Evolutionary conservation across 176 grass and related monocot genomes (phyloP).

Genomic region (Thinopyrum elongatum): DNA sequence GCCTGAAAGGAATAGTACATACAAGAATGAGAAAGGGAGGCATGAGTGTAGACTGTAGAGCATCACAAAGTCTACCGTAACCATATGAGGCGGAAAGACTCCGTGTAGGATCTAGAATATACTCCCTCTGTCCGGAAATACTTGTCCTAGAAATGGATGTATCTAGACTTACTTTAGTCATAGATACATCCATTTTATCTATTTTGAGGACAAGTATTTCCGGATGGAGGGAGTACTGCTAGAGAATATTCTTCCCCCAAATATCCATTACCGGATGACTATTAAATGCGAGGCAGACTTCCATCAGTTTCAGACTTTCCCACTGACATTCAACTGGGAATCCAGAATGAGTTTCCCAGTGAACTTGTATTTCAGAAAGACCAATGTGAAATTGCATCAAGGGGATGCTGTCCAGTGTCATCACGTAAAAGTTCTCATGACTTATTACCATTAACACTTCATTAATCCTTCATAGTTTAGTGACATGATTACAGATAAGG

Average conservation of each 20-base stretch:
- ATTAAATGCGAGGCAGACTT: background rate
- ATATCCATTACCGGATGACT: background rate
- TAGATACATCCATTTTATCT: too few relatives aligned
- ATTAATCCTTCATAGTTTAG: background rate
- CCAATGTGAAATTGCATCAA: background rate
- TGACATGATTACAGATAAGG: background rate
- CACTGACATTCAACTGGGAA: conserved; percentile 22
- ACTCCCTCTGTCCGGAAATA: too few relatives aligned
- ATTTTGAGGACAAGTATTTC: too few relatives aligned
- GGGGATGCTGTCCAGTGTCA: background rate
- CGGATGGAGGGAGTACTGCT: too few relatives aligned
- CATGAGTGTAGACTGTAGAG: background rate
- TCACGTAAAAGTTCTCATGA: background rate
- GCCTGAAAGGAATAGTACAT: conserved; percentile 32
- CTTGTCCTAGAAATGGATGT: too few relatives aligned
- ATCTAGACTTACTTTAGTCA: too few relatives aligned
- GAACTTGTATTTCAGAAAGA: conserved; percentile 2
- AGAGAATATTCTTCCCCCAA: background rate
- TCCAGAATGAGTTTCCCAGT: background rate
- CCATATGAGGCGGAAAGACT: background rate
- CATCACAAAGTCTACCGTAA: background rate
- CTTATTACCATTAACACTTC: background rate
- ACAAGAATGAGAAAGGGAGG: background rate
- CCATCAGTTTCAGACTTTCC: background rate
- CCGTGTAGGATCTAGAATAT: background rate